Base-by-base conservation (phyloP, 805 yeast species). In the Kodamaea kaohsiungensis region DNA sequence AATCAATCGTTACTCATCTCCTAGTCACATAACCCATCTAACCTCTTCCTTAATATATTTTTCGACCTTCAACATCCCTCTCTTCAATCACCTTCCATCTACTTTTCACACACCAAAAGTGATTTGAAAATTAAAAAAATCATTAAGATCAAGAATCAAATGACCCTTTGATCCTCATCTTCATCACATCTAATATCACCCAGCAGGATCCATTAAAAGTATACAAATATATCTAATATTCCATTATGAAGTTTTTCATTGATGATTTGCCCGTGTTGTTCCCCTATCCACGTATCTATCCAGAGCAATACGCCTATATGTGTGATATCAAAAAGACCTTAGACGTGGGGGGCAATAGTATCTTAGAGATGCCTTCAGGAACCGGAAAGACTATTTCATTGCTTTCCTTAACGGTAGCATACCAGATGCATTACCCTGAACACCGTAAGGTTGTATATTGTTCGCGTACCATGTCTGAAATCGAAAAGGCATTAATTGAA, bases 381-480 rank as follows among this genome's bases (percentile, higher is more conserved):
- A 95, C 99, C 2, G 99, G 99, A 43, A 95, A 95, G 69, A 95
- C 99, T 39, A 89, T 95, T 2, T 91, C 98, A 0, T 78, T 95
- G 67, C 76, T 95, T 30, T 91, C 98, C 0, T 73, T 95, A 46
- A 91, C 98, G 0, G 91, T 95, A 46, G 97, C 99, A 12, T 95
- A 95, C 70, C 99, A 95, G 69, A 85, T 90, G 89, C 83, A 82
- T 77, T 92, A 93, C 68, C 96, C 97, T 8, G 98, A 93, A 65
- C 97, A 91, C 65, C 75, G 97, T 15, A 95, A 93, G 77, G 86
- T 95, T 60, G 90, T 95, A 6, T 95, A 95, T 72, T 95, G 99
- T 71, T 95, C 99, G 4, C 98, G 99, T 80, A 95, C 99, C 35
- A 95, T 95, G 98, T 90, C 98, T 9, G 99, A 95, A 74, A 95